Evolutionary conservation across 352 stramenopile genomes (phyloP), one percentile per base, ranked within the genome.

Genomic region (Globisporangium viniferum): DNA sequence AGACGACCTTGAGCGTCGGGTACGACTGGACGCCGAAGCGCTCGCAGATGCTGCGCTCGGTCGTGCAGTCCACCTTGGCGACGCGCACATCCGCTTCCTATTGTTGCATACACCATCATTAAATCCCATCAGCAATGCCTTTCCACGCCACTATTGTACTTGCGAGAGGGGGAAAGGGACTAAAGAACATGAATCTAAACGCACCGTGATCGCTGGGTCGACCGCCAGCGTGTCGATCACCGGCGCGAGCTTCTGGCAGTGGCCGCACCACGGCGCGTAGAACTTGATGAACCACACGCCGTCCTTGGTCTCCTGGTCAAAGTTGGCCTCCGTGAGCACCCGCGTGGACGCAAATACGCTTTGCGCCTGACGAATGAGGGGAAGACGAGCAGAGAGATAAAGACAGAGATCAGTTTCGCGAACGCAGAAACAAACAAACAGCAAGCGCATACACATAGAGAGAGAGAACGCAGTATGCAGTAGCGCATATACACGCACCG

Each of bases 281-380:
- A 95, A 95, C 73, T 95, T 91, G 73, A 93, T 64, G 57, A 93
- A 82, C 86, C 86, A 93, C 51, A 88, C 78, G 64, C 76, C 70
- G 33, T 71, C 55, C 55, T 76, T 71, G 12, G 81, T 93, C 62
- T 84, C 68, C 31, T 80, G 61, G 56, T 93, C 85, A 59, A 93
- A 93, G 29, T 77, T 81, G 46, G 69, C 69, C 33, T 89, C 80
- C 1, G 73, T 86, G 24, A 89, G 68, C 49, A 62, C 67, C 33
- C 72, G 69, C n/a, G 74, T 71, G 35, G 64, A 65, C 20, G 78
- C 78, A 12, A 67, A 36, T 10, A 59, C 70, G 22, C n/a, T 59
- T 27, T 73, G 70, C 2, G 71, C 61, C 73, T 76, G 20, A 53
- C 2, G 56, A 39, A n/a, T 54, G n/a, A 57, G 12, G 39, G 14